Percentiles rank a stretch among this genome's conserved stretches.
Evolutionary conservation across 768 basidiomycete species (phyloP).

Genomic region (Hysterangium stoloniferum): DNA sequence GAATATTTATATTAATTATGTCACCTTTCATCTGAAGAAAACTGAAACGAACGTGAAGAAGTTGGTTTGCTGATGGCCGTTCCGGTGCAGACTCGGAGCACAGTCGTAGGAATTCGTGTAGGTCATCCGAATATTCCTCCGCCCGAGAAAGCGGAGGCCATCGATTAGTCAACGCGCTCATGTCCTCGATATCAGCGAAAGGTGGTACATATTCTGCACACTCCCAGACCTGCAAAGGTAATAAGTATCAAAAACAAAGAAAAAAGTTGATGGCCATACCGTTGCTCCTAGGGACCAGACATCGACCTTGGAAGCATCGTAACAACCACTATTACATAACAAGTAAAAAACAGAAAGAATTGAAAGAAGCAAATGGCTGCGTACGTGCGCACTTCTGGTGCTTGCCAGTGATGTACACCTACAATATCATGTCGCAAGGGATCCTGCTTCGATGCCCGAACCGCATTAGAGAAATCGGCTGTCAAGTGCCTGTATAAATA

Average conservation of each 20-base stretch:
- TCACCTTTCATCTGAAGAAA: not conserved
- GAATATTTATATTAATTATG: not conserved
- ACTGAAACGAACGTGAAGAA: constrained; percentile 45
- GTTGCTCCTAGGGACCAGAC: constrained; percentile 80
- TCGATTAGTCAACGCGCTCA: constrained; percentile 39
- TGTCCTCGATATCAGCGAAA: constrained; percentile 49
- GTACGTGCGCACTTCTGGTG: constrained; percentile 70
- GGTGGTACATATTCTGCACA: constrained; percentile 70
- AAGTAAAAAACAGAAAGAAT: constrained; percentile 11
- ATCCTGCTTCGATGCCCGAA: constrained; percentile 44
- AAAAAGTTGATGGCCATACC: constrained; percentile 12
- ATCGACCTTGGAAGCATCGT: constrained; percentile 69
- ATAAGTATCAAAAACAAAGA: not conserved
- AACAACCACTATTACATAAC: constrained; percentile 43
- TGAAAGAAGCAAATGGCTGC: constrained; percentile 18
- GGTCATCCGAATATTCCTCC: constrained; percentile 53
- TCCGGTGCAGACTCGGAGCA: constrained; percentile 54
- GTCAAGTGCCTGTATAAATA: not conserved
- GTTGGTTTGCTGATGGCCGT: constrained; percentile 48
- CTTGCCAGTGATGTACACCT: constrained; percentile 81
- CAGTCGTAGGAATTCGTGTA: constrained; percentile 63
- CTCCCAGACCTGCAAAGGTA: constrained; percentile 47
- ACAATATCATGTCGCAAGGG: constrained; percentile 50
- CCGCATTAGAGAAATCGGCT: constrained; percentile 80
- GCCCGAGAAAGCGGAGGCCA: constrained; percentile 60